These are phyloP conservation scores for Ceratonia siliqua DNA, from an alignment of 306 rosid species.

Conservation along the genomic window DNA sequence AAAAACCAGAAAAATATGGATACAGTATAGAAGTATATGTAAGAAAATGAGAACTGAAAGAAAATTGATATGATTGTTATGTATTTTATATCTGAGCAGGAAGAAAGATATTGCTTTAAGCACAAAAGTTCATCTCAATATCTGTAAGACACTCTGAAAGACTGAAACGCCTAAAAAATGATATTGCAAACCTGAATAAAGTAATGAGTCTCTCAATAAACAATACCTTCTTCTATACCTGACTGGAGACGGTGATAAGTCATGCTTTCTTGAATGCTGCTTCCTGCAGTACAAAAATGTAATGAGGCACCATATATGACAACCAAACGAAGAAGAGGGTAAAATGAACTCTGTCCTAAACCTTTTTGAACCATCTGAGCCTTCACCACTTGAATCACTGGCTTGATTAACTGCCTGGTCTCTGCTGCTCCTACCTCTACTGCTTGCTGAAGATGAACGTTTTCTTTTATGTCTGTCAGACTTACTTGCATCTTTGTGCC, in stretches of 20 bases:
- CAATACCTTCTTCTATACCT: conserved; percentile 87
- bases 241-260: conserved; percentile 79
- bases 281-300: conserved; percentile 62
- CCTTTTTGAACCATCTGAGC: conserved; percentile 85
- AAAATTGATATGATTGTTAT: not conserved
- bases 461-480: conserved; percentile 69
- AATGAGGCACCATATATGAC: conserved; percentile 35
- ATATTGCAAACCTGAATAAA: conserved; percentile 35
- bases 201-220: conserved; percentile 38
- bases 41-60: conserved; percentile 1
- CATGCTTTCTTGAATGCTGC: conserved; percentile 68
- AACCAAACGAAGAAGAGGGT: conserved; percentile 23
- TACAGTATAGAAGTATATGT: not conserved
- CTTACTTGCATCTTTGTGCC: conserved; percentile 60
- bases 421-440: conserved; percentile 73
- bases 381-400: conserved; percentile 75
- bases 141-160: conserved; percentile 25
- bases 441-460: conserved; percentile 70
- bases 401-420: conserved; percentile 48
- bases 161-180: conserved; percentile 25
- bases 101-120: conserved; percentile 18
- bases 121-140: conserved; percentile 26
- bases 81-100: conserved; percentile 16
- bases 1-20: not conserved
- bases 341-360: conserved; percentile 32